Percentiles rank a stretch among this genome's conserved stretches.
These are phyloP conservation scores for Saturnispora hagleri DNA, from an alignment of 805 yeast genomes.

Conservation along the genomic window DNA sequence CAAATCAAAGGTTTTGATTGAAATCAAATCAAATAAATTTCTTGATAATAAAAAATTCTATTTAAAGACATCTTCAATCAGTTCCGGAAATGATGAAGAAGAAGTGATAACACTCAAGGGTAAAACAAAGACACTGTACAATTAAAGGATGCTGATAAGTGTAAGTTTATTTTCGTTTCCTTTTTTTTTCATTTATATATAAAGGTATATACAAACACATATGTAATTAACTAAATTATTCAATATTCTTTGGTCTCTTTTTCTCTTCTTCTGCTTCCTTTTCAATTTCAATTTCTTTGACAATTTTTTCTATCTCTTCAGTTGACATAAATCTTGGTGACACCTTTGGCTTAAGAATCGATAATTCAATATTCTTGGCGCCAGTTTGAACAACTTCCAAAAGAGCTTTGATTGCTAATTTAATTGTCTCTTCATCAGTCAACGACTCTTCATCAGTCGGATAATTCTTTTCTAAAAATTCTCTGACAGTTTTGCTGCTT, in stretches of 20 bases:
- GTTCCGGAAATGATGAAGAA: conserved; percentile 9
- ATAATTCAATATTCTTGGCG: conserved; percentile 89
- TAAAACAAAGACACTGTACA: conserved; percentile 17
- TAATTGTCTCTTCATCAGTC: conserved; percentile 61
- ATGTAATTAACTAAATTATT: conserved; percentile 8
- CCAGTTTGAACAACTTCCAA: conserved; percentile 98
- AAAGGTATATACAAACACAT: neutral
- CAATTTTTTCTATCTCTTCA: conserved; percentile 67
- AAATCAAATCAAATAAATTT: conserved; percentile 19
- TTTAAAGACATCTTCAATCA: conserved; percentile 19
- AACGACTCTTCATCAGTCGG: conserved; percentile 22
- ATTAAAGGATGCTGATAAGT: neutral
- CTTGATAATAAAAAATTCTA: conserved; percentile 16
- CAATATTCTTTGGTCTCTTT: conserved; percentile 40
- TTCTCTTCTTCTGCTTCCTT: conserved; percentile 76
- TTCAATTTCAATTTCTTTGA: conserved; percentile 78
- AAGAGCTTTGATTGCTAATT: conserved; percentile 75
- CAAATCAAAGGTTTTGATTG: conserved; percentile 21
- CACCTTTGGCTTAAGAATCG: conserved; percentile 68
- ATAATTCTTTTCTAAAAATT: conserved; percentile 86
- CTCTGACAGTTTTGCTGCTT: conserved; percentile 89
- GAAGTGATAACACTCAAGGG: conserved; percentile 25
- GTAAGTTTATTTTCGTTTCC: neutral
- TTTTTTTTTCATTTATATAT: neutral
- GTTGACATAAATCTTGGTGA: conserved; percentile 49